These are phyloP conservation scores for Dianthus caryophyllus DNA, from an alignment of 148 eudicot species.

Conservation along the genomic window DNA sequence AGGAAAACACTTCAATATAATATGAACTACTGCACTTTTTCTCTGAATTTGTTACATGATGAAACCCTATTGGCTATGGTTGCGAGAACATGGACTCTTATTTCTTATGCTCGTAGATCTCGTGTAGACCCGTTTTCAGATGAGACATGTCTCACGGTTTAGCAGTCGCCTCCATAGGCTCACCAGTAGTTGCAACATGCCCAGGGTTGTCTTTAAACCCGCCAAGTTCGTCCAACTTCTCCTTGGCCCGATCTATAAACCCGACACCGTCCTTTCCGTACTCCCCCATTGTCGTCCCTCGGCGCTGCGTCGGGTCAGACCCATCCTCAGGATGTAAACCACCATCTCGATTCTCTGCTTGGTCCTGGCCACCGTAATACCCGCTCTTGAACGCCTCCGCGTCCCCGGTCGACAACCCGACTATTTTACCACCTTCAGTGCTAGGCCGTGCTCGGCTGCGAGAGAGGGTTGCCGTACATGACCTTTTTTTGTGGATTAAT, in stretches of 20 bases:
- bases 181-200: constrained; percentile 17
- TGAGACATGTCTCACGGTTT: no score
- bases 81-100: no score
- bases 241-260: constrained; percentile 22
- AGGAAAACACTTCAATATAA: no score
- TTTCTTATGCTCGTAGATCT: no score
- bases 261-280: constrained; percentile 15
- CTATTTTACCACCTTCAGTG: no score
- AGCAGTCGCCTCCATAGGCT: constrained; percentile 12
- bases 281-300: constrained; percentile 23
- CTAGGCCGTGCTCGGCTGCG: no score
- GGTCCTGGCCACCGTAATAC: constrained; percentile 11
- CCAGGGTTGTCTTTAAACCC: constrained; percentile 22
- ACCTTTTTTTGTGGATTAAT: no score
- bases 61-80: no score
- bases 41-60: no score
- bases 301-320: constrained; percentile 17
- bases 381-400: constrained; percentile 7
- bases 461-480: no score
- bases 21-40: no score
- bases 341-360: not conserved
- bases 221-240: constrained; percentile 17
- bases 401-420: constrained; percentile 12
- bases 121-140: no score
- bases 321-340: not conserved